Base-by-base conservation (phyloP, 371 early-diverging fungal species). In the Lichtheimia ornata region DNA sequence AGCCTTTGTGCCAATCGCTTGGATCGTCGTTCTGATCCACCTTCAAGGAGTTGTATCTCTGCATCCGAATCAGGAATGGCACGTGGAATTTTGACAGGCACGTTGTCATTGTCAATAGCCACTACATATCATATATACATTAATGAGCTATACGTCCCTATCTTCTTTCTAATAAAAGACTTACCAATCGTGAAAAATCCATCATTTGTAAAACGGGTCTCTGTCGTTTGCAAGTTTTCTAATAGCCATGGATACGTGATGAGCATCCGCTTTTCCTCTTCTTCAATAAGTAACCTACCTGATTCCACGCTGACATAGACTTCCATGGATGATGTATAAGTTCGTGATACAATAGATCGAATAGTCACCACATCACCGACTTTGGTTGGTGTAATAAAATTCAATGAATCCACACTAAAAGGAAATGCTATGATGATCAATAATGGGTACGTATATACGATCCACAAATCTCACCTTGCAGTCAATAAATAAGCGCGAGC, bases 331-430 rank as follows among this genome's bases (percentile, higher is more conserved):
- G 84, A 81, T 17, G 77, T 72, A 58, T 78, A 87, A 0, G 84
- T 72, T 12, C 82, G 69, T 0, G 88, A 84, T 5, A 87, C 85
- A 22, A 83, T 68, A 0, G 84, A 81, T 17, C 83, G 73, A 25
- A 87, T 71, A 1, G 85, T 86, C 2, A 87, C 73, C 5, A 85
- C 83, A 61, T 87, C 85, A 42, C 87, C 85, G 17, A 85, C 82
- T 42, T 76, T 72, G 7, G 84, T 76, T 5, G 85, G 78, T 41
- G 73, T 62, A 43, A 81, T 74, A 53, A 85, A 85, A 18, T 82
- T 77, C 6, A 85, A 56, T 11, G 81, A 77, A 59, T 85, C 85
- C 47, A 47, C 47, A 47, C 47, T 47, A 47, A 43, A 83, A 76
- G 58, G 82, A 77, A 56, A 30, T 56, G 18, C 18, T 22, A 22